Evolutionary conservation across 2,329 filamentous ascomycete species (phyloP).

Genomic region (Mollisia scopiformis): DNA sequence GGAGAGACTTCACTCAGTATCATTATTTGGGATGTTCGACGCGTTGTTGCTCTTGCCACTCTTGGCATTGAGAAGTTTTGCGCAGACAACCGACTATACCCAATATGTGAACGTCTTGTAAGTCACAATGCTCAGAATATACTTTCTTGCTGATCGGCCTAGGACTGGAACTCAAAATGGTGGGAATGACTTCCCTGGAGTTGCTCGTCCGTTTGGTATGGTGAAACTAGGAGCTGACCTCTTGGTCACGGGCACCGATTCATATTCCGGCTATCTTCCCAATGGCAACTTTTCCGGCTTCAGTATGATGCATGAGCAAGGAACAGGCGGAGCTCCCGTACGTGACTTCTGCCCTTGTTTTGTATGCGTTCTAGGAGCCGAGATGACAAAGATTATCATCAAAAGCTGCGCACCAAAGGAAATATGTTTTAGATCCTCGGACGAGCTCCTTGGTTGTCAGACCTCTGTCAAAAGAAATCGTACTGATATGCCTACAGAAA

Average conservation of each 20-base stretch:
- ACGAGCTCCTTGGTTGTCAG: too few species aligned
- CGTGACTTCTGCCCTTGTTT: too few species aligned
- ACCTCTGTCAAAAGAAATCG: too few species aligned
- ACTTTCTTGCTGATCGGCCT: constrained; percentile 2
- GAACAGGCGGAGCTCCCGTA: constrained; percentile 69
- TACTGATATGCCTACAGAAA: too few species aligned
- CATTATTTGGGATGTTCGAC: constrained; percentile 2
- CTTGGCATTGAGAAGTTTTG: background rate
- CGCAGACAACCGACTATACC: constrained; percentile 23
- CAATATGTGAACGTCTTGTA: constrained; percentile 34
- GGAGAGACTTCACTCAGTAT: background rate
- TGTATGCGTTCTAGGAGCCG: too few species aligned
- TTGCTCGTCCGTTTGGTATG: constrained; percentile 46
- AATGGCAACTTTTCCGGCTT: constrained; percentile 60
- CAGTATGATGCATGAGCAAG: constrained; percentile 67
- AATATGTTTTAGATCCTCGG: too few species aligned
- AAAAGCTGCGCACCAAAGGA: too few species aligned
- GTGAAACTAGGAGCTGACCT: constrained; percentile 45
- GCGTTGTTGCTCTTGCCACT: background rate
- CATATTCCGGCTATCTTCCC: constrained; percentile 55
- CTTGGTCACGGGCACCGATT: constrained; percentile 50
- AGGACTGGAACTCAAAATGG: constrained; percentile 44
- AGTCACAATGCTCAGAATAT: background rate
- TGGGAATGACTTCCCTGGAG: constrained; percentile 49
- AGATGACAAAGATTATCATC: too few species aligned